Evolutionary conservation across 257 asterid genomes (phyloP).

Genomic region (Nicotiana attenuata): DNA sequence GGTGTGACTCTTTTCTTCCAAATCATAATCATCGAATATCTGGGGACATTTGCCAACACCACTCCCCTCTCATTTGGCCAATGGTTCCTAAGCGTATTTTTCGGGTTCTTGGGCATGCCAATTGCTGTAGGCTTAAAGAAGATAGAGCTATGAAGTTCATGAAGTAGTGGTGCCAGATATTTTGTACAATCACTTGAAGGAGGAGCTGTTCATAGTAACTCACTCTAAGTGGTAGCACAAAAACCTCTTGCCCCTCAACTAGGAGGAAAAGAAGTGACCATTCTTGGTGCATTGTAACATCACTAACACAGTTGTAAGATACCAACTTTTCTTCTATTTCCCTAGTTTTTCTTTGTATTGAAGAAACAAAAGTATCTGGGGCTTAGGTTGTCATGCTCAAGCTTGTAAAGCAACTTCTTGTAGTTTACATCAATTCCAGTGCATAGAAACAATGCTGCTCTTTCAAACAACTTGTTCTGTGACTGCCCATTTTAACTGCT

Average conservation of each 20-base stretch:
- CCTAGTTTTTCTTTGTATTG: not conserved
- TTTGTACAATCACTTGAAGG: constrained; percentile 9
- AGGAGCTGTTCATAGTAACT: not conserved
- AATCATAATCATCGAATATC: constrained; percentile 34
- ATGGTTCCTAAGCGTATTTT: constrained; percentile 29
- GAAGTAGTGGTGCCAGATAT: constrained; percentile 15
- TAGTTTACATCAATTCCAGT: not conserved
- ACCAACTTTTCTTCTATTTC: not conserved
- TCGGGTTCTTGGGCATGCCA: constrained; percentile 40
- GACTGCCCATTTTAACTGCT: not conserved
- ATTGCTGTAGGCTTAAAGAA: constrained; percentile 30
- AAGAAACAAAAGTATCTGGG: not conserved
- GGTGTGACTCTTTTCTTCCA: constrained; percentile 35
- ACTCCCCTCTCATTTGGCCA: constrained; percentile 34
- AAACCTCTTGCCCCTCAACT: not conserved
- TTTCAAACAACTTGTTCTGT: not conserved
- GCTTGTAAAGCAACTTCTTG: constrained; percentile 1
- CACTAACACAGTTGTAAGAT: constrained; percentile 10
- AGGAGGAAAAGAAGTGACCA: not conserved
- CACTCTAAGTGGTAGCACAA: not conserved
- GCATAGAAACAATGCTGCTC: not conserved
- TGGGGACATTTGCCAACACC: constrained; percentile 44
- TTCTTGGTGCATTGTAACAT: not conserved
- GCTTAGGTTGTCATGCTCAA: not conserved
- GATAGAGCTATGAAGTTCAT: constrained; percentile 11